A percentile compares a stretch with the other conserved stretches of the same genome.
Evolutionary conservation across 768 basidiomycete genomes (phyloP).

Genomic region (Saitozyma sp.): DNA sequence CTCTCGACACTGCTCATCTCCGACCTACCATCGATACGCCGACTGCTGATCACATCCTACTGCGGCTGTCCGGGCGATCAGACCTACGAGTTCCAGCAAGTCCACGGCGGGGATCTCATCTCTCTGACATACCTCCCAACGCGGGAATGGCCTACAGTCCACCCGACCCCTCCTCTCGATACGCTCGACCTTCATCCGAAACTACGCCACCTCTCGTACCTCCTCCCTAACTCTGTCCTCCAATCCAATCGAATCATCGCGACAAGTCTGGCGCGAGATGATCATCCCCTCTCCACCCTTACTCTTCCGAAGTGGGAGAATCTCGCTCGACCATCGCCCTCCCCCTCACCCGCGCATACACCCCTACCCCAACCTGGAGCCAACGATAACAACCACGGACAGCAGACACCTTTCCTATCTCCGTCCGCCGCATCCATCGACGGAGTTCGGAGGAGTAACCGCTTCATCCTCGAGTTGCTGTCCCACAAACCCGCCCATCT

Average conservation of each 20-base stretch:
- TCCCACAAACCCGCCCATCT: constrained; percentile 15
- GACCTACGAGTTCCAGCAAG: constrained; percentile 29
- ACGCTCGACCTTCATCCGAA: constrained; percentile 35
- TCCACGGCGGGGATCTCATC: constrained; percentile 37
- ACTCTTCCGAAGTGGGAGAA: constrained; percentile 39
- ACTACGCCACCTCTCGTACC: constrained; percentile 29
- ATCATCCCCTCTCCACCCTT: constrained; percentile 32
- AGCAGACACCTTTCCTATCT: neutral
- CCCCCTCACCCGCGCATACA: constrained; percentile 11
- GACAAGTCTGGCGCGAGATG: neutral
- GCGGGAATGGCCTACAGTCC: constrained; percentile 34
- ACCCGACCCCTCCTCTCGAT: constrained; percentile 24
- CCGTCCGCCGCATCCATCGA: neutral
- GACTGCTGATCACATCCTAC: constrained; percentile 36
- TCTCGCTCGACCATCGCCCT: constrained; percentile 9
- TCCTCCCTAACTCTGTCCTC: constrained; percentile 19
- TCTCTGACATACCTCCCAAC: constrained; percentile 40
- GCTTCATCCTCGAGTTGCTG: constrained; percentile 13
- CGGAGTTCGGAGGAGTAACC: neutral
- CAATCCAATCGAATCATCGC: constrained; percentile 18
- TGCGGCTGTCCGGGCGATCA: constrained; percentile 19
- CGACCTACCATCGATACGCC: constrained; percentile 32
- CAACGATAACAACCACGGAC: no score
- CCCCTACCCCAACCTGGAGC: neutral
- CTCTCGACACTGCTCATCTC: constrained; percentile 28